Evolutionary conservation across 2,329 filamentous ascomycete genomes (phyloP).

Genomic region (Pestalotiopsis sp.): DNA sequence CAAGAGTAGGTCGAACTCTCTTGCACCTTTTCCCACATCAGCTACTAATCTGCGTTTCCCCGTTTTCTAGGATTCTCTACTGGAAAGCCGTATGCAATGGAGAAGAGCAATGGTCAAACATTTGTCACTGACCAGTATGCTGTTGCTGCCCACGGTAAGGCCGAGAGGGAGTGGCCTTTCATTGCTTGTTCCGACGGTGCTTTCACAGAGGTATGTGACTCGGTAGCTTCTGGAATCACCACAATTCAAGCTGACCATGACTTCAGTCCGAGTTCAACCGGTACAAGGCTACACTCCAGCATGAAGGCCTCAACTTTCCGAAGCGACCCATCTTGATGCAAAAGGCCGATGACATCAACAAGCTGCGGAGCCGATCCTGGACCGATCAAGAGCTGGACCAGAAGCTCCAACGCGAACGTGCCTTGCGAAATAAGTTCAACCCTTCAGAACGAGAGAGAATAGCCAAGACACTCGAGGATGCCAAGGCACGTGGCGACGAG

Average conservation of each 20-base stretch:
- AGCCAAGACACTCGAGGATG: conserved; percentile 65
- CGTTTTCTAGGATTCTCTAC: conserved; percentile 66
- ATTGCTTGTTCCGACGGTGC: conserved; percentile 83
- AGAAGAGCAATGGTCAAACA: conserved; percentile 69
- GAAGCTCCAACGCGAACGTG: conserved; percentile 73
- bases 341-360: conserved; percentile 82
- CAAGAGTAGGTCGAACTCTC: conserved; percentile 61
- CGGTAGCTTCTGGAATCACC: background rate
- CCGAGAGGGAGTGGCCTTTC: conserved; percentile 85
- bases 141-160: conserved; percentile 78
- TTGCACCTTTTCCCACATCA: background rate
- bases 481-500: conserved; percentile 64
- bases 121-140: conserved; percentile 88
- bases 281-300: conserved; percentile 73
- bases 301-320: conserved; percentile 73
- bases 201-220: conserved; percentile 72
- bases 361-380: conserved; percentile 77
- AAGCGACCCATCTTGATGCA: conserved; percentile 68
- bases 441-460: conserved; percentile 70
- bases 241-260: background rate
- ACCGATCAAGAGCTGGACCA: conserved; percentile 80
- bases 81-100: conserved; percentile 82
- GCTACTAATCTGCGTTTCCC: conserved; percentile 20
- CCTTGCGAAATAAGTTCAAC: conserved; percentile 66
- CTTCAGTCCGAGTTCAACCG: conserved; percentile 74